phyloP scores from a whole-genome alignment of 306 rosid genomes.

The Erythrophleum fordii region DNA sequence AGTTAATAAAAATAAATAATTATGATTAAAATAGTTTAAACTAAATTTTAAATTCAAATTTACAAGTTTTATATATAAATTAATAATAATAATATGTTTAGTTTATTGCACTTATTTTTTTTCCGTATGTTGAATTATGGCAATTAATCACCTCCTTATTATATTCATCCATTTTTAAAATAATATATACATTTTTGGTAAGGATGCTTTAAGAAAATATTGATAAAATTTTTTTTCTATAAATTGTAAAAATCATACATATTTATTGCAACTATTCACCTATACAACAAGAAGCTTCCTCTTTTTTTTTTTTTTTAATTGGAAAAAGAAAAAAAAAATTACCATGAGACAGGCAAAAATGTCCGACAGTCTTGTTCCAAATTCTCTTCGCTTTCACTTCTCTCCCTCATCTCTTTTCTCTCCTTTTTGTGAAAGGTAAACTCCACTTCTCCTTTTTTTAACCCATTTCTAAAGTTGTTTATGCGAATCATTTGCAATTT shows the following conservation, averaged over 20 bases:
- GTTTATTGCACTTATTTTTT: not conserved
- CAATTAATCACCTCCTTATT: not conserved
- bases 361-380: slow-evolving; percentile 38
- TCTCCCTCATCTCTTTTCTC: slow-evolving; percentile 31
- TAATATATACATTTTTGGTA: not conserved
- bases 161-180: not conserved
- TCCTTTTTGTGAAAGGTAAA: slow-evolving; percentile 50
- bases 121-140: not conserved
- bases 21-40: not conserved
- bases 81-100: not conserved
- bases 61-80: not conserved
- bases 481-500: slow-evolving; percentile 3
- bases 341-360: slow-evolving; percentile 31
- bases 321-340: not conserved
- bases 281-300: slow-evolving; percentile 13
- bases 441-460: slow-evolving; percentile 6
- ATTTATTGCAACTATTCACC: slow-evolving; percentile 26
- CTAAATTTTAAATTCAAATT: not conserved
- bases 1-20: too few relatives aligned
- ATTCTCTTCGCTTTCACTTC: slow-evolving; percentile 23
- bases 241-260: not conserved
- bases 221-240: not conserved
- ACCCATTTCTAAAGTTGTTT: not conserved
- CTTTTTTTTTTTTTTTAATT: slow-evolving; percentile 3
- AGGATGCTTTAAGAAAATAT: not conserved